phyloP scores from a whole-genome alignment of 2,329 filamentous ascomycete genomes.

The Geoglossum cookeanum region DNA sequence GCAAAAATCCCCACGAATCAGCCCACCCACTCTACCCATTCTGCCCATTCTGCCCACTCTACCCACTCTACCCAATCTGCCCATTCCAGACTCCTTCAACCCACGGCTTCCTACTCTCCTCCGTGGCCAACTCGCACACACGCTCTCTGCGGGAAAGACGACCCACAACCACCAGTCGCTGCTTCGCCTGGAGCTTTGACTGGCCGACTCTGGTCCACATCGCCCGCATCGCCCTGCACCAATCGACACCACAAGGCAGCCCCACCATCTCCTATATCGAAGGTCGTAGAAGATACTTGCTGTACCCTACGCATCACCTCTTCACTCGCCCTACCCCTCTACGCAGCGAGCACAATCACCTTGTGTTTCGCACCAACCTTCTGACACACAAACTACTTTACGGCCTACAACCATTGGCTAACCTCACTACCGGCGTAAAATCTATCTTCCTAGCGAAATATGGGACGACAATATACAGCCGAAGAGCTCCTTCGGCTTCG shows the following conservation, averaged over 20 bases:
- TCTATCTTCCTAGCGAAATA: conserved; percentile 2
- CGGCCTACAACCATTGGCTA: not conserved
- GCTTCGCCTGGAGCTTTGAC: not conserved
- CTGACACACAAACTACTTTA: not conserved
- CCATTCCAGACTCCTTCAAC: too few species aligned
- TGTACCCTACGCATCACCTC: not conserved
- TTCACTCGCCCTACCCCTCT: not conserved
- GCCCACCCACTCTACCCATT: not conserved
- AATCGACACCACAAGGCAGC: not conserved
- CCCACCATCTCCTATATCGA: too few species aligned
- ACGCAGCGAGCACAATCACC: not conserved
- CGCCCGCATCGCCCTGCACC: not conserved
- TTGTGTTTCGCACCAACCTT: not conserved
- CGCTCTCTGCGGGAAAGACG: not conserved
- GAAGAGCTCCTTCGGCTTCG: conserved; percentile 59
- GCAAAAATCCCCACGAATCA: not conserved
- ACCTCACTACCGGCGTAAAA: not conserved
- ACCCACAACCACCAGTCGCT: not conserved
- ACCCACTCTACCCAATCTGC: too few species aligned
- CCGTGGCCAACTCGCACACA: not conserved
- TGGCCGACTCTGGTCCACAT: not conserved
- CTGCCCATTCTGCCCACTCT: not conserved
- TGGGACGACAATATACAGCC: conserved; percentile 46
- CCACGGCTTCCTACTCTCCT: not conserved
- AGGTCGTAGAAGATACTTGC: not conserved